Percentiles rank a stretch among this genome's conserved stretches.
Conservation (phyloP, 2,329 filamentous ascomycete species). For the Phyllosticta citriasiana region DNA sequence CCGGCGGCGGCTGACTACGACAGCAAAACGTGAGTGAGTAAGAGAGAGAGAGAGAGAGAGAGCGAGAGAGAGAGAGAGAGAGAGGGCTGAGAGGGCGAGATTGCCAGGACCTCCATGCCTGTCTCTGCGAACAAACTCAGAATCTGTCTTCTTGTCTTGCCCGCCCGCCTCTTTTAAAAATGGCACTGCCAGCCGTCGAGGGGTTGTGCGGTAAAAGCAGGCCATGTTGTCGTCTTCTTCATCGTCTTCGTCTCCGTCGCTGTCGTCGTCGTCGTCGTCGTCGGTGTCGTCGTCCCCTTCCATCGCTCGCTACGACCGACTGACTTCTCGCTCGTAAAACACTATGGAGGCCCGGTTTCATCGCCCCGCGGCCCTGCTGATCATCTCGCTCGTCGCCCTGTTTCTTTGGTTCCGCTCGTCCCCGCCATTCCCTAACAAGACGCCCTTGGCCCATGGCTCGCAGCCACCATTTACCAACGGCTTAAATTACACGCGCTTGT, state of each 20-base stretch:
- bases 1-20: background rate
- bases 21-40: too few relatives aligned
- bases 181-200: too few relatives aligned
- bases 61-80: too few relatives aligned
- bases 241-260: too few relatives aligned
- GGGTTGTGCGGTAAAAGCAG: too few relatives aligned
- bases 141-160: too few relatives aligned
- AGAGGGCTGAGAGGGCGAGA: background rate
- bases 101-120: too few relatives aligned
- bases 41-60: background rate
- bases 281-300: too few relatives aligned
- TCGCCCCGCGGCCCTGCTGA: slow-evolving; percentile 4
- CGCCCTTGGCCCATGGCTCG: background rate
- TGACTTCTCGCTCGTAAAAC: background rate
- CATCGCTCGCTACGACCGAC: background rate
- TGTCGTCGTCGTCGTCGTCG: background rate
- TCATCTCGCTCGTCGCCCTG: slow-evolving; percentile 5
- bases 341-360: slow-evolving; percentile 10
- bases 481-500: slow-evolving; percentile 9
- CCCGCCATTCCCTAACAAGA: background rate
- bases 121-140: too few relatives aligned
- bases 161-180: too few relatives aligned
- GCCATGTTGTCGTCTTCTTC: too few relatives aligned
- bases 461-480: slow-evolving; percentile 2
- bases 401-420: slow-evolving; percentile 3